Evolutionary conservation across 1,139 yeast genomes (phyloP).

Genomic region (Pichia sp.): DNA sequence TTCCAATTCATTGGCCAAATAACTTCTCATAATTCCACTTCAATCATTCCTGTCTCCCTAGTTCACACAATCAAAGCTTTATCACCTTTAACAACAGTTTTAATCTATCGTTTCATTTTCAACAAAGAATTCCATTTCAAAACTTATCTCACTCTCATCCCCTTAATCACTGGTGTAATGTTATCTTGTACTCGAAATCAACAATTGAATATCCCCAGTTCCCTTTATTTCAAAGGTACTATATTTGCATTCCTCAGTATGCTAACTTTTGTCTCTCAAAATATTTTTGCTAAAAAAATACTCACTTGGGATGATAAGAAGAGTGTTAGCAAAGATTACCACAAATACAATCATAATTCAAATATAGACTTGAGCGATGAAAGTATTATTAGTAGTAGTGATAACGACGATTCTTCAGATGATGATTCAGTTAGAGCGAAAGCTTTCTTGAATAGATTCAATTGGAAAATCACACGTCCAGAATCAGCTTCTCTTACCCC

Average conservation of each 20-base stretch:
- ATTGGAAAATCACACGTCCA: conserved; percentile 24
- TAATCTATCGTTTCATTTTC: conserved; percentile 60
- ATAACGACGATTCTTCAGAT: conserved; percentile 9
- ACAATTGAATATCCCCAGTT: conserved; percentile 21
- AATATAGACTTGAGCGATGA: background rate
- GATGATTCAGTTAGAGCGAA: conserved; percentile 20
- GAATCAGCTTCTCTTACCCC: conserved; percentile 30
- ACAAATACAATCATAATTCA: background rate
- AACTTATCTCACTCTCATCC: conserved; percentile 71
- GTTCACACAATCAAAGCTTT: conserved; percentile 90
- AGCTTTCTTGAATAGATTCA: conserved; percentile 22
- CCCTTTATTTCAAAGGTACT: conserved; percentile 52
- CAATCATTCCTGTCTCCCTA: conserved; percentile 79
- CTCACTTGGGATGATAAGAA: conserved; percentile 38
- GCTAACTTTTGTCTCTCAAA: conserved; percentile 83
- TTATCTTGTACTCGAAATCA: conserved; percentile 58
- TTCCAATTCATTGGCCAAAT: conserved; percentile 90
- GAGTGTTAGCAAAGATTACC: background rate
- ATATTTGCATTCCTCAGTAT: conserved; percentile 72
- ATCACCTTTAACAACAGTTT: conserved; percentile 83
- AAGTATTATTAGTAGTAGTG: background rate
- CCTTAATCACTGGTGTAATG: conserved; percentile 78
- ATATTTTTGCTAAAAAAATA: conserved; percentile 80
- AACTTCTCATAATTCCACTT: conserved; percentile 82
- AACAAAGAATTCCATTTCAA: conserved; percentile 47